These are phyloP conservation scores for Wallacemonas sp. DNA, from an alignment of 208 protist species.

Conservation along the genomic window DNA sequence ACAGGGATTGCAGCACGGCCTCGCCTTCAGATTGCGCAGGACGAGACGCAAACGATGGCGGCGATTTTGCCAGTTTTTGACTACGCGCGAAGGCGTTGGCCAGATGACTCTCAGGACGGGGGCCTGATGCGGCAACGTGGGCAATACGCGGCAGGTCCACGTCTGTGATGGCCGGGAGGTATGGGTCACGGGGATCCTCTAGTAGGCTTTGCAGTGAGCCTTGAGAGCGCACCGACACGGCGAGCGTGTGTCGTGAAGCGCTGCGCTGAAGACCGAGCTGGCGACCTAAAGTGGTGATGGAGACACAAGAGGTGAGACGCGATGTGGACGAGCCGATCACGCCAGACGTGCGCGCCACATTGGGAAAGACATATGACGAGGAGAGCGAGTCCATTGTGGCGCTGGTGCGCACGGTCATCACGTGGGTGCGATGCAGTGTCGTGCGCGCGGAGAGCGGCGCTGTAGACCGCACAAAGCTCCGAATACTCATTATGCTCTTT, in stretches of 20 bases:
- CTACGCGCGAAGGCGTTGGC: slow-evolving; percentile 15
- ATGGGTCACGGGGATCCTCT: slow-evolving; percentile 49
- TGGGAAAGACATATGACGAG: no score
- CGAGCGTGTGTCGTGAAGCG: not conserved
- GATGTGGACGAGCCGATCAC: no score
- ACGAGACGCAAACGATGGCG: slow-evolving; percentile 19
- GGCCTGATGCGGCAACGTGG: slow-evolving; percentile 24
- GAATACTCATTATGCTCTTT: no score
- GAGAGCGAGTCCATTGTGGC: no score
- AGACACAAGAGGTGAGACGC: no score
- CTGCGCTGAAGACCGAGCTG: not conserved
- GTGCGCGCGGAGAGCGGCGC: no score
- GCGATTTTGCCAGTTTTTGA: slow-evolving; percentile 11
- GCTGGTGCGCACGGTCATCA: no score
- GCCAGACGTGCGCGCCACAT: no score
- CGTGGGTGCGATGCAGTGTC: no score
- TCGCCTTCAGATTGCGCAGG: not conserved
- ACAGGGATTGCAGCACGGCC: slow-evolving; percentile 43
- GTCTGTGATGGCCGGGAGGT: slow-evolving; percentile 44
- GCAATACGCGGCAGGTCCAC: slow-evolving; percentile 54
- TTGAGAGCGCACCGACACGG: slow-evolving; percentile 22
- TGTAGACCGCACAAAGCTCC: no score
- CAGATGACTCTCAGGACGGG: slow-evolving; percentile 10
- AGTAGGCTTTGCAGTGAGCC: slow-evolving; percentile 53
- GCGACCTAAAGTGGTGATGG: not conserved